Base-by-base conservation (phyloP, 2,329 filamentous ascomycete genomes). In the Balansia obtecta region DNA sequence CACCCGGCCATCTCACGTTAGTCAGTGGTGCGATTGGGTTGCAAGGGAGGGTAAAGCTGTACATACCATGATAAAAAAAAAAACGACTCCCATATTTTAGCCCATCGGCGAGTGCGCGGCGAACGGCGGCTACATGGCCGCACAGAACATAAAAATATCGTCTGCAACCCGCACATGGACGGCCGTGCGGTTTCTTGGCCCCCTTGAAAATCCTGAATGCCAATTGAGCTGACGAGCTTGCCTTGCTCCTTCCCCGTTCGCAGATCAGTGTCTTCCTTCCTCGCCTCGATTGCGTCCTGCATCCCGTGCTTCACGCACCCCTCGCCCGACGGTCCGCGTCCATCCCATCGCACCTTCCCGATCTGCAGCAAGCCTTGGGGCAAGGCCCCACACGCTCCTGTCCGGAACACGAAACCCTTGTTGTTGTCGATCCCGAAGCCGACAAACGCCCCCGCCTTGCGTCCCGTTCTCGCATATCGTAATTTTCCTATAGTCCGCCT, bases 401-500 rank as follows among this genome's bases (percentile, higher is more conserved):
- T 22, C 18, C 38, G 32, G 20, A 47, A 48, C n/a, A 12, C 18
- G 22, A 50, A 47, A 40, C 44, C 45, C 49, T 42, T 42, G 32
- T 16, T 32, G 37, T 16, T 15, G 44, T 13, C 22, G 39, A 48
- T 38, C 40, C 40, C 50, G 40, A 40, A 15, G 40, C 50, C 38
- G 42, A 20, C n/a, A 10, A 40, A 41, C 13, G 33, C 50, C 45
- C 45, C 45, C 37, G 45, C 50, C 34, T 45, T 52, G 13, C 41
- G 50, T 46, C 50, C 20, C 12, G 32, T 51, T 39, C 32, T 27
- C 43, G 50, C 20, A 41, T 34, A 50, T 30, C 48, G 45, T 27
- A 18, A 44, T 45, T 33, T 27, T 27, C 10, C 38, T 40, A 33
- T 20, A 16, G 42, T 43, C 48, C 30, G 46, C 46, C 43, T 55